Evolutionary conservation across 352 stramenopile species (phyloP), one percentile per base, ranked within the genome.

Genomic region (Thalassiosira ordinaria): DNA sequence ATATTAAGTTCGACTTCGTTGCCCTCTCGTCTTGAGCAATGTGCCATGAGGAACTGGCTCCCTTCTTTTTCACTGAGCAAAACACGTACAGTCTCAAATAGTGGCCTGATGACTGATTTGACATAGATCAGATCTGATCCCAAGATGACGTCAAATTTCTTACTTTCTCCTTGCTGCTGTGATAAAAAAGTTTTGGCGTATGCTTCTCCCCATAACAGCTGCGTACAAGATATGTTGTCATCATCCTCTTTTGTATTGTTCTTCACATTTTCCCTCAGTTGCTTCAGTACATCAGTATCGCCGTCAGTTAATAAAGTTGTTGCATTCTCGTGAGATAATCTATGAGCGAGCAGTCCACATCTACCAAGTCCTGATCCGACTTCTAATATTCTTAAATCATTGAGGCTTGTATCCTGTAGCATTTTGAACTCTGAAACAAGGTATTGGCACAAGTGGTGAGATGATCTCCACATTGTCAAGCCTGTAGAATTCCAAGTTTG

Each of bases 111-210:
- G 1, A 82, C 72, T 24, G 46, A 53, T 31, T 61, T 39, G n/a
- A 69, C 72, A 64, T 89, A 89, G 2, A 86, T 59, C 20, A 89
- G 52, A 73, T 89, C 82, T 20, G 68, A 78, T 41, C 73, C 82
- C 20, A 89, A 57, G 35, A 89, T 74, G 1, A 89, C 14, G 64
- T 86, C 78, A 75, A 89, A 68, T 18, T 74, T 81, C 16, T 71
- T 77, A 20, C 14, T 39, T 27, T 39, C 20, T 49, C 39, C 16
- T 22, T 4, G 20, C 35, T 70, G 44, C 29, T 68, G 61, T 2
- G 41, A 44, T 53, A 77, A 49, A 59, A 78, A 86, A 47, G 39
- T 8, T 29, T 61, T 59, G 1, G 81, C 65, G 20, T 55, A 46
- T 7, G 78, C 61, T 49, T 74, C 63, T 16, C 81, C 76, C 81